Conservation (phyloP, 371 early-diverging fungal genomes). For the Quaeritorhiza haematococci region DNA sequence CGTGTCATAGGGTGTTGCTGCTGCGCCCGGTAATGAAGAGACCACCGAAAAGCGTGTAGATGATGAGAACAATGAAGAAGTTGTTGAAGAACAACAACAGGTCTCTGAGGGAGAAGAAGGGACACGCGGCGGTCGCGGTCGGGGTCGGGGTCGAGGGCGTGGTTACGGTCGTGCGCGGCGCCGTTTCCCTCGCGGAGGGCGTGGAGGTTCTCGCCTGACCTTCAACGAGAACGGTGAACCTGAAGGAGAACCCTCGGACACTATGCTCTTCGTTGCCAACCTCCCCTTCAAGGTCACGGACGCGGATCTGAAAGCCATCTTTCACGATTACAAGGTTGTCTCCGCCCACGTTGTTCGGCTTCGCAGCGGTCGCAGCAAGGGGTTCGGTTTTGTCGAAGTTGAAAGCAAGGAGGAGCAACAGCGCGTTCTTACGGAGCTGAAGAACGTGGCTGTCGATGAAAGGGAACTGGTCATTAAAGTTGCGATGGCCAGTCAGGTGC, state of each 20-base stretch:
- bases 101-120: neutral
- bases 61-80: neutral
- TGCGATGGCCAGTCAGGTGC: too few species aligned
- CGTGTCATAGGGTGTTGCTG: neutral
- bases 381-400: conserved; percentile 89
- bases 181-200: neutral
- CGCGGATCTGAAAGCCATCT: conserved; percentile 67
- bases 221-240: neutral
- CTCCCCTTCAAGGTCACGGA: conserved; percentile 80
- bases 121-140: neutral
- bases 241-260: conserved; percentile 67
- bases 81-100: neutral
- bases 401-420: conserved; percentile 71
- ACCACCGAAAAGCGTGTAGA: neutral
- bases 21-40: neutral
- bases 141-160: neutral
- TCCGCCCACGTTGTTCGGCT: conserved; percentile 64
- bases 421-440: conserved; percentile 62
- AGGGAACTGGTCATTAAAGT: conserved; percentile 62
- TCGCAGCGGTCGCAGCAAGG: conserved; percentile 67
- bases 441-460: conserved; percentile 58
- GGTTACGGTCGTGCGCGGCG: neutral
- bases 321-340: conserved; percentile 69
- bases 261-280: conserved; percentile 86
- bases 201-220: neutral